Evolutionary conservation across 2,329 filamentous ascomycete genomes (phyloP).

Genomic region (Dendryphion nanum): DNA sequence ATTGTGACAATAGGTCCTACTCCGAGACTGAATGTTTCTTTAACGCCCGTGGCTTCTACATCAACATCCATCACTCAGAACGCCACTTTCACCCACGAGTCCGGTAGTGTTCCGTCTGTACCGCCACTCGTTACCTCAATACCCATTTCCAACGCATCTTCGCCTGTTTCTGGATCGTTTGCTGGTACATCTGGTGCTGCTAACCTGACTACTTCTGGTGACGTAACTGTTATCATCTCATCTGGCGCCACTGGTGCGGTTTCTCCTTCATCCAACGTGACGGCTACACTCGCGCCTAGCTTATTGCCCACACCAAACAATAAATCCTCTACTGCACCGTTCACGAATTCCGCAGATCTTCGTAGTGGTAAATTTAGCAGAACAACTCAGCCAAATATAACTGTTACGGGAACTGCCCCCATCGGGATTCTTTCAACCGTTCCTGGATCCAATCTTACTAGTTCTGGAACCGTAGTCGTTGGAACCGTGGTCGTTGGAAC

Average conservation of each 20-base stretch:
- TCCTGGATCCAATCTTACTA: background rate
- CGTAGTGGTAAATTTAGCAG: conserved; percentile 5
- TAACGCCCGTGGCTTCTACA: no score
- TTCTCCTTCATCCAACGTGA: conserved; percentile 5
- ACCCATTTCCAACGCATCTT: no score
- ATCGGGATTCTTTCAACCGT: background rate
- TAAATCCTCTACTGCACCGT: background rate
- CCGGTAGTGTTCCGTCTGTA: no score
- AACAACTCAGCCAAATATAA: background rate
- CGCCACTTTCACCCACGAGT: no score
- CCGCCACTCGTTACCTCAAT: no score
- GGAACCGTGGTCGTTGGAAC: background rate
- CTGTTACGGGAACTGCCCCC: conserved; percentile 3
- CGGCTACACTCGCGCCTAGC: conserved; percentile 7
- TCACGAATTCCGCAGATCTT: background rate
- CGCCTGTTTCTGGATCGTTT: no score
- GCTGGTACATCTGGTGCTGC: conserved; percentile 5
- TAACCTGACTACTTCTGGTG: conserved; percentile 7
- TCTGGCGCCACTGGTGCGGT: conserved; percentile 5
- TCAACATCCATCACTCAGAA: no score
- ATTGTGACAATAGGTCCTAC: background rate
- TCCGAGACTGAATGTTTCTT: no score
- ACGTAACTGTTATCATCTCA: conserved; percentile 4
- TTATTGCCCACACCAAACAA: background rate
- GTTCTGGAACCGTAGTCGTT: background rate